phyloP scores from a whole-genome alignment of 495 filamentous ascomycete genomes.

The Penicillium cinerascens region DNA sequence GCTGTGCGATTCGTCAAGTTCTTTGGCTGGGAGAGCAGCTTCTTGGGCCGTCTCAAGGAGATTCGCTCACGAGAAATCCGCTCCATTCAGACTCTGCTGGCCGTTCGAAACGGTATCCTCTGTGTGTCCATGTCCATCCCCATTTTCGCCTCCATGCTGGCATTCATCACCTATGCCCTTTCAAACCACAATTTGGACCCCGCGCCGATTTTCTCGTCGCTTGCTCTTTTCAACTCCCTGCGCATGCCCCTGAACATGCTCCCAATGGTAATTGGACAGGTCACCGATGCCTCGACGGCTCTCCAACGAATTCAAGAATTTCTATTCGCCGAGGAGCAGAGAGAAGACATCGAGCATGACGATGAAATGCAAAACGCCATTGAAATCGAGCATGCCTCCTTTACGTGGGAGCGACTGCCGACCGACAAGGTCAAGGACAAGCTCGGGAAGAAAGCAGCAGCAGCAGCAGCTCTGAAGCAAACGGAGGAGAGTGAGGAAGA shows the following conservation, averaged over 20 bases:
- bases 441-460: constrained; percentile 28
- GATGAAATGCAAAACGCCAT: constrained; percentile 63
- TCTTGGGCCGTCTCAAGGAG: constrained; percentile 68
- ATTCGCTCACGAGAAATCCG: constrained; percentile 72
- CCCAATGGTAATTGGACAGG: constrained; percentile 81
- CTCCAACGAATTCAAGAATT: constrained; percentile 83
- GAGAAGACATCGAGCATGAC: constrained; percentile 67
- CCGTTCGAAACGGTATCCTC: constrained; percentile 80
- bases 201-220: constrained; percentile 82
- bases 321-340: constrained; percentile 76
- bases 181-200: constrained; percentile 67
- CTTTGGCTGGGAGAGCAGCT: constrained; percentile 90
- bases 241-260: constrained; percentile 86
- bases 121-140: constrained; percentile 76
- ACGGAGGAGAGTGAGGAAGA: constrained; percentile 42
- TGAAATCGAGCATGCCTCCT: constrained; percentile 68
- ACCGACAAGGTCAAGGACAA: constrained; percentile 54
- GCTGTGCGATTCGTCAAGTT: constrained; percentile 93
- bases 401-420: constrained; percentile 85
- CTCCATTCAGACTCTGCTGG: constrained; percentile 73
- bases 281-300: constrained; percentile 84
- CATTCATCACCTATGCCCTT: constrained; percentile 89
- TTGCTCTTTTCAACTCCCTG: constrained; percentile 88
- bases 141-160: constrained; percentile 88
- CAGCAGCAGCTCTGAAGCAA: constrained; percentile 16